A percentile compares a stretch with the other conserved stretches of the same genome.
Evolutionary conservation across 768 basidiomycete genomes (phyloP).

Genomic region (Mycena leptocephala): DNA sequence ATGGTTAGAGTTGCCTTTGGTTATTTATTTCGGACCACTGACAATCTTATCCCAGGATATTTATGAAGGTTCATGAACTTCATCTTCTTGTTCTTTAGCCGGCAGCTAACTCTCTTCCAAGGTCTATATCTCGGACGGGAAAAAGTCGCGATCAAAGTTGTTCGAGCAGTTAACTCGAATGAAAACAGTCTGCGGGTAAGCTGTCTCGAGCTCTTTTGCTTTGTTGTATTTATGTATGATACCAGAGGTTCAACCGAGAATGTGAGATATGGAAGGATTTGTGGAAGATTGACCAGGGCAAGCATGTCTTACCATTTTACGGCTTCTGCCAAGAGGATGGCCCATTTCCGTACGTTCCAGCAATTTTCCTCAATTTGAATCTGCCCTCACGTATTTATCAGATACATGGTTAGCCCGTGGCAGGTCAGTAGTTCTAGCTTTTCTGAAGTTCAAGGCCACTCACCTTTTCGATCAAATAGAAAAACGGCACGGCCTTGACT

Average conservation of each 20-base stretch:
- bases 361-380: not conserved
- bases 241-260: slow-evolving; percentile 68
- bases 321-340: slow-evolving; percentile 72
- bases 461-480: slow-evolving; percentile 3
- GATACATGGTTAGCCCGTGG: slow-evolving; percentile 76
- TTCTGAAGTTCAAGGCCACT: not conserved
- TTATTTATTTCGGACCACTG: not conserved
- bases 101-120: slow-evolving; percentile 48
- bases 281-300: slow-evolving; percentile 68
- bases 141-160: slow-evolving; percentile 71
- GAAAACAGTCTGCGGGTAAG: slow-evolving; percentile 62
- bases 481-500: slow-evolving; percentile 64
- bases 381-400: slow-evolving; percentile 36
- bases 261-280: slow-evolving; percentile 70
- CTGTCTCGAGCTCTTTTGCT: not conserved
- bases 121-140: slow-evolving; percentile 69
- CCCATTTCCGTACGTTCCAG: slow-evolving; percentile 68
- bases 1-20: slow-evolving; percentile 61
- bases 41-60: slow-evolving; percentile 17
- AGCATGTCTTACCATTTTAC: slow-evolving; percentile 71
- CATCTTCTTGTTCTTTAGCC: not conserved
- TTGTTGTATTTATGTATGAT: not conserved
- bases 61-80: slow-evolving; percentile 28
- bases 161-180: slow-evolving; percentile 67
- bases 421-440: slow-evolving; percentile 43